Base-by-base conservation (phyloP, 2,329 filamentous ascomycete genomes). In the Orbilia quercus region DNA sequence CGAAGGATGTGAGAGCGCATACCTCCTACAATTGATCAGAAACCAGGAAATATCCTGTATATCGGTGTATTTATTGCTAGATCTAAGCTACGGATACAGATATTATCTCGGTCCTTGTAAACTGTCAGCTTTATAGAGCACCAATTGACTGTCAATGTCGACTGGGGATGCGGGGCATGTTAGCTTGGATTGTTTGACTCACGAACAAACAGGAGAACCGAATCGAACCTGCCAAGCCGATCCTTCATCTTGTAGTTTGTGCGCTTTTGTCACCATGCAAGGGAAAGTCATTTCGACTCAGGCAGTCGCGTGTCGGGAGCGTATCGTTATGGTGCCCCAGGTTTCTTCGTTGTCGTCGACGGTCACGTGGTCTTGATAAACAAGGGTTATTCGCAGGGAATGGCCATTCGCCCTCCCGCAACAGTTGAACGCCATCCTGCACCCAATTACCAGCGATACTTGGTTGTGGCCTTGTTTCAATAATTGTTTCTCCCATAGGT, bases 191-290 rank as follows among this genome's bases (percentile, higher is more conserved):
- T 50, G 54, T 51, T 55, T 72, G 59, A 65, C 58, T 72, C 59
- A 63, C 34, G 22, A 20, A 38, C 36, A 62, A 72, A 40, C 18
- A 16, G 20, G 40, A 50, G 40, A 71, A 71, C 42, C 40, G 16
- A 51, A 58, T 69, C 64, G 47, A 55, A 62, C 55, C 55, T 16
- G 69, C 69, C 69, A 73, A 73, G 69, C 45, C 50, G 69, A 73
- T 73, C 69, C 69, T 73, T 47, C 69, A 73, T 58, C 23, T 14
- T 4, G 25, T 45, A 36, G 12, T 22, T 18, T 4, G 5, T 40
- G 50, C 50, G 18, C 50, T 54, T 54, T 40, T 38, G 50, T 54
- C 28, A 40, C 28, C 2, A 6, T 16, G 28, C 31, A 20, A 9
- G 5, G 23, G 45, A 36, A n/a, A n/a, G 25, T 54, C 12, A 28